Evolutionary conservation across 148 eudicot genomes (phyloP), one percentile per base, ranked within the genome.

Genomic region (Vaccinium corymbosum): DNA sequence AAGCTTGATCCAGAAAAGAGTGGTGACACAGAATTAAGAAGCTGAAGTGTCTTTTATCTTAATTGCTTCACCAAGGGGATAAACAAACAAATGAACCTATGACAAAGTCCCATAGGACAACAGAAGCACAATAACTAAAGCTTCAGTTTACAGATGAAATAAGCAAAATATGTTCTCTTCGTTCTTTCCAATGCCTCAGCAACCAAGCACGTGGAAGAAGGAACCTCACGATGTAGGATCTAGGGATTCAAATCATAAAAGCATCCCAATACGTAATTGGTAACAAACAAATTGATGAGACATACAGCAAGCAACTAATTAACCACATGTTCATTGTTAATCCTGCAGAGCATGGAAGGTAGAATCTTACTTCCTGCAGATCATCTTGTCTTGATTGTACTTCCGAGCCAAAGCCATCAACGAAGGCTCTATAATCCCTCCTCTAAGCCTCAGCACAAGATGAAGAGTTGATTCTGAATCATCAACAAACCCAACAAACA

Each of bases 321-420:
- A 29, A 38, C 77, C 6, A 38, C 13, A 73, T 13, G 8, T 16
- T 38, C 46, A 42, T 3, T 42, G 4, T 4, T 42, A 42, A 42
- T 42, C n/a, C 13, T 22, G 13, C 7, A 75, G 12, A 22, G 66
- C 64, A 59, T 20, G 53, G n/a, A 38, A 7, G 12, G 62, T 2
- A 79, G 32, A 50, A 46, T 49, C 89, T 51, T 85, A 88, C 89
- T 82, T 87, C 85, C 92, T 80, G 62, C 92, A 88, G 56, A 90
- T 82, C 88, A 46, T 83, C 86, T 90, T 88, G 64, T 90, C 80
- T 51, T 88, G 89, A 6, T 82, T 88, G 79, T 81, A 88, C 55
- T 88, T 88, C 7, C 89, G 75, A 84, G 92, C 90, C 89, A 88
- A 87, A 38, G 86, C 90, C 82, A 83, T 76, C 20, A 88, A 38